phyloP scores from a whole-genome alignment of 2,329 filamentous ascomycete species.

The Talaromyces sp. region DNA sequence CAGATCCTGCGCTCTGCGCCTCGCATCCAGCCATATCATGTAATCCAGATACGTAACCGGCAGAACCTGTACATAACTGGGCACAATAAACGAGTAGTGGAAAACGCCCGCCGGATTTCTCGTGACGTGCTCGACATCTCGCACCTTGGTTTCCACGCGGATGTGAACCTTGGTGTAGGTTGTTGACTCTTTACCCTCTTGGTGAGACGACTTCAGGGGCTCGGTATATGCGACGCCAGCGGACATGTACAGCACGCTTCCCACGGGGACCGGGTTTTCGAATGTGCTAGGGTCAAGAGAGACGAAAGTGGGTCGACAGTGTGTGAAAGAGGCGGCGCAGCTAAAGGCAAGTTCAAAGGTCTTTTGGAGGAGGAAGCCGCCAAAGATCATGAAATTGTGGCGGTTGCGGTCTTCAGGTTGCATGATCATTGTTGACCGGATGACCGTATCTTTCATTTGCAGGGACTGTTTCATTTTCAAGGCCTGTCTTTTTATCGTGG shows the following conservation, averaged over 20 bases:
- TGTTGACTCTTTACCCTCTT: constrained; percentile 42
- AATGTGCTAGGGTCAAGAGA: constrained; percentile 70
- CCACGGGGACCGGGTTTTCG: constrained; percentile 69
- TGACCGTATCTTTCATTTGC: constrained; percentile 58
- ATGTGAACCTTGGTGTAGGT: constrained; percentile 61
- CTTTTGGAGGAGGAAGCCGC: constrained; percentile 68
- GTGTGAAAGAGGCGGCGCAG: constrained; percentile 65
- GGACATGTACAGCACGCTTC: constrained; percentile 68
- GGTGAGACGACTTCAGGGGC: constrained; percentile 34
- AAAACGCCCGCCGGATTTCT: constrained; percentile 68
- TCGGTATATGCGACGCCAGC: constrained; percentile 69
- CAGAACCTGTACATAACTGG: constrained; percentile 61
- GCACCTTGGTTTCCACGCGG: constrained; percentile 65
- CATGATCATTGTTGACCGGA: constrained; percentile 68
- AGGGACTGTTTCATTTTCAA: constrained; percentile 36
- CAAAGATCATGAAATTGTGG: constrained; percentile 75
- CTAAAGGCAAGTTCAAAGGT: constrained; percentile 74
- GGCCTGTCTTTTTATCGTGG: too few relatives aligned
- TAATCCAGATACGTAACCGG: constrained; percentile 60
- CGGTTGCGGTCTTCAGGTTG: constrained; percentile 66
- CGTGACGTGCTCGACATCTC: constrained; percentile 65
- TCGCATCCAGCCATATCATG: constrained; percentile 61
- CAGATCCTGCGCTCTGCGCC: constrained; percentile 51
- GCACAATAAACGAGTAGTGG: constrained; percentile 68
- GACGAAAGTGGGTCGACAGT: constrained; percentile 65